Evolutionary conservation across 2,329 filamentous ascomycete genomes (phyloP), one percentile per base, ranked within the genome.

Genomic region (Fusarium sp.): DNA sequence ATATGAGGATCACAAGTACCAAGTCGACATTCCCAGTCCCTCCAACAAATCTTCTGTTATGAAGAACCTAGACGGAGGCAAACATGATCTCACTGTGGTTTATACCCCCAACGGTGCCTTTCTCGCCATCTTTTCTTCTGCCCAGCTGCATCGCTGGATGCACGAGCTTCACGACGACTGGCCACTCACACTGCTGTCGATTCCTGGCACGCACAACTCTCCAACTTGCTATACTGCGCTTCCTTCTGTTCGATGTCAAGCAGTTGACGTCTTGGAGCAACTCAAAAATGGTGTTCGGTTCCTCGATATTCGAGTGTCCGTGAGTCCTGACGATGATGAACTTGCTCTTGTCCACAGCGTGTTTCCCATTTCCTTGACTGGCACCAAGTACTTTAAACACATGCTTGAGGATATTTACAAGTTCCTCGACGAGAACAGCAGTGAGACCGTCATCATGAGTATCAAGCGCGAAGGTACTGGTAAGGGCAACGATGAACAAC

Each of bases 161-260:
- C 82, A 86, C 62, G 87, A 91, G 68, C 86, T 98, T 45, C 85
- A 87, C 67, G 89, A 95, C 77, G 87, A 90, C 25, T 92, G 90
- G 56, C 90, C 94, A 3, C 85, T 98, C 8, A 93, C 93, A 2
- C 88, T 92, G 5, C 89, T 99, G 54, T 96, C 93, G 54, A 96
- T 98, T 70, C 96, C 96, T 0, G 96, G 96, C 71, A 98, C 96
- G 0, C 96, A 99, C 85, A 98, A 99, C 83, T 94, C 93, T 22
- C 94, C 96, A 11, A 97, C 95, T 14, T 92, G 89, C 83, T 88
- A 97, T 84, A 88, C 89, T 53, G 95, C 96, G 17, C 88, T 98
- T 9, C 96, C 96, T 3, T 97, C 94, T 3, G 96, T 98, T 41
- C 92, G 96, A 42, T 98, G 96, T 82, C 96, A 99, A 83, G 91